These are phyloP conservation scores for Termitomyces sp. DNA, from an alignment of 768 basidiomycete species.

Conservation along the genomic window DNA sequence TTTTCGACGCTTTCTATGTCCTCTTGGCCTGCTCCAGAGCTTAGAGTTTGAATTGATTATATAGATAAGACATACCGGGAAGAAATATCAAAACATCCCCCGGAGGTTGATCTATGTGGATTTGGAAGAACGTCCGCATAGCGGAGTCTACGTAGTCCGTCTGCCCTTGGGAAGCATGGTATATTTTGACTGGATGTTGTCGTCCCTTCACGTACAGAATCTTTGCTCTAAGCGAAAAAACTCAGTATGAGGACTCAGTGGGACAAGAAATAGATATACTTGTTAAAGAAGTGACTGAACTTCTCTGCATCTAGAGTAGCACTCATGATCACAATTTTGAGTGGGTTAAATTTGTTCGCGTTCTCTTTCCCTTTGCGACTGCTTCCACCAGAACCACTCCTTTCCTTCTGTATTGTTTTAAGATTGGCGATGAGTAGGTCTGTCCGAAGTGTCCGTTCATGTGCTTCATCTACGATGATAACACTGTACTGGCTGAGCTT, in stretches of 20 bases:
- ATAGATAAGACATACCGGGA: slow-evolving; percentile 47
- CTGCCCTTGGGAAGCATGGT: slow-evolving; percentile 69
- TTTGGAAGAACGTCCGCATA: slow-evolving; percentile 90
- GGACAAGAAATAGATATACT: slow-evolving; percentile 42
- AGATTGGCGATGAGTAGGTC: slow-evolving; percentile 90
- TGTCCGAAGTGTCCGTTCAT: slow-evolving; percentile 92
- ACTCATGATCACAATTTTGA: slow-evolving; percentile 96
- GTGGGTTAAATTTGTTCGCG: slow-evolving; percentile 42
- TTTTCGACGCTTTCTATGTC: slow-evolving; percentile 89
- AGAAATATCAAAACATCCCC: slow-evolving; percentile 95
- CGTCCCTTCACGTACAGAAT: slow-evolving; percentile 91
- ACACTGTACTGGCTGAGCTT: slow-evolving; percentile 79
- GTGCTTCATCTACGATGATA: slow-evolving; percentile 93
- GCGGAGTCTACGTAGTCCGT: slow-evolving; percentile 86
- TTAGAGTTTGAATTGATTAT: not conserved
- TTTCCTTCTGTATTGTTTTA: slow-evolving; percentile 67
- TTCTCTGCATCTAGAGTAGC: slow-evolving; percentile 95
- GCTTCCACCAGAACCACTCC: slow-evolving; percentile 42
- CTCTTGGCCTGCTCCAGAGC: slow-evolving; percentile 70
- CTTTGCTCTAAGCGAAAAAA: slow-evolving; percentile 57
- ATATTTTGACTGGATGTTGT: slow-evolving; percentile 86
- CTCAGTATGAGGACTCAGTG: not conserved
- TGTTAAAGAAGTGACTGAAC: slow-evolving; percentile 82
- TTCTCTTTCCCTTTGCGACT: slow-evolving; percentile 43
- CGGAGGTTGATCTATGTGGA: slow-evolving; percentile 72